phyloP scores from a whole-genome alignment of 192 early-diverging fungal species.

The Coemansia sp. region DNA sequence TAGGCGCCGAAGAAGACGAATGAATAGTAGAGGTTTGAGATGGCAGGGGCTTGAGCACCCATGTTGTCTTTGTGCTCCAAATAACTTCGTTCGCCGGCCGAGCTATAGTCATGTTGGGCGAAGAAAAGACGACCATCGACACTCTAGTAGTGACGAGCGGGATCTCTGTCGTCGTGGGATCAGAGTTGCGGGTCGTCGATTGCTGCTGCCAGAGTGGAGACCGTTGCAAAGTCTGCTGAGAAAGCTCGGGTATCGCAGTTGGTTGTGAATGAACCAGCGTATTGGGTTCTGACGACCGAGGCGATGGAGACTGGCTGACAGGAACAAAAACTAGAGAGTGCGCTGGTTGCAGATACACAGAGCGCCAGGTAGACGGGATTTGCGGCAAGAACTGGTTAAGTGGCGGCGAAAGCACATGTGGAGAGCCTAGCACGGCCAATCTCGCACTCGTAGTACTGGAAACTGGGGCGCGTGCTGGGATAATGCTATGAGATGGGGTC shows the following conservation, averaged over 20 bases:
- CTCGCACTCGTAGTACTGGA: neutral
- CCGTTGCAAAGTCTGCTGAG: neutral
- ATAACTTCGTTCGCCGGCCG: neutral
- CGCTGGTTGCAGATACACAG: neutral
- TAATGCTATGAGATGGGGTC: neutral
- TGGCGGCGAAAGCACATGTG: neutral
- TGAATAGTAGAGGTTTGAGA: neutral
- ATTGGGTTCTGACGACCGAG: neutral
- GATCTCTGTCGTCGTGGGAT: too few relatives aligned
- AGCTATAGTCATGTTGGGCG: constrained; percentile 1
- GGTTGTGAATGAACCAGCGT: neutral
- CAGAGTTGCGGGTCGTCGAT: neutral
- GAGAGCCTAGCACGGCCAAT: neutral
- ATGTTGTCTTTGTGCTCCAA: neutral
- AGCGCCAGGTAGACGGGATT: neutral
- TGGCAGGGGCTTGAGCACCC: neutral
- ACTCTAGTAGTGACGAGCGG: neutral
- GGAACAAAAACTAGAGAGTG: neutral
- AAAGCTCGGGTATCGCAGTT: neutral
- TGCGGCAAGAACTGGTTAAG: neutral
- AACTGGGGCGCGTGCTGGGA: neutral
- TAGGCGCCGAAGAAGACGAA: neutral
- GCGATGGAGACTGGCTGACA: neutral
- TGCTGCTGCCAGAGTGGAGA: neutral
- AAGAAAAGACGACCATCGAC: neutral